Conservation (phyloP, 2,329 filamentous ascomycete species). For the Colletotrichum trifolii region DNA sequence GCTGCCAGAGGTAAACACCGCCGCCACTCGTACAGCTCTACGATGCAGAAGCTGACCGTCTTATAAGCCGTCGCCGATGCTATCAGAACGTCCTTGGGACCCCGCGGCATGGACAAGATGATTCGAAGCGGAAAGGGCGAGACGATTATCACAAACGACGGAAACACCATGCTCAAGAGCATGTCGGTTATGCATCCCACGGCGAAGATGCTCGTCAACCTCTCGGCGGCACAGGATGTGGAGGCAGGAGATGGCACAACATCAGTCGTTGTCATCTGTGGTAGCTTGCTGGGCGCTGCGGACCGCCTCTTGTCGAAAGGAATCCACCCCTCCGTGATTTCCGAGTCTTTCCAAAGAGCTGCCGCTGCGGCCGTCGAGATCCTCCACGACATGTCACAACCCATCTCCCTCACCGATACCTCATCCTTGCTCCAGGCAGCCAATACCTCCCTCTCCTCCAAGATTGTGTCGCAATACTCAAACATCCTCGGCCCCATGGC, state of each 20-base stretch:
- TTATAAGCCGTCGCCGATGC: slow-evolving; percentile 90
- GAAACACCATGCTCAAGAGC: slow-evolving; percentile 98
- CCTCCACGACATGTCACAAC: slow-evolving; percentile 94
- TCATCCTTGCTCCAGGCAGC: slow-evolving; percentile 93
- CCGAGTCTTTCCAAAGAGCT: slow-evolving; percentile 96
- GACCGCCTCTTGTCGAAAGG: slow-evolving; percentile 91
- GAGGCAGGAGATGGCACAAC: slow-evolving; percentile 99
- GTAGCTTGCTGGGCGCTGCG: slow-evolving; percentile 91
- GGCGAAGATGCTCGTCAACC: slow-evolving; percentile 98
- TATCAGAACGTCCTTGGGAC: slow-evolving; percentile 94
- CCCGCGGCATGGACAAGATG: slow-evolving; percentile 99
- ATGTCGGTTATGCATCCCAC: slow-evolving; percentile 99
- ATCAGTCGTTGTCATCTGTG: slow-evolving; percentile 97
- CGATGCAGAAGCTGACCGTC: slow-evolving; percentile 37
- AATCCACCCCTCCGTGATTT: slow-evolving; percentile 97
- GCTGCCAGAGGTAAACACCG: slow-evolving; percentile 83
- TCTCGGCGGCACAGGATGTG: slow-evolving; percentile 96
- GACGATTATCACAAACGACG: slow-evolving; percentile 99
- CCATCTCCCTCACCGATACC: slow-evolving; percentile 88
- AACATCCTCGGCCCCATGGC: slow-evolving; percentile 97
- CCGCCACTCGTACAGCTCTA: slow-evolving; percentile 1
- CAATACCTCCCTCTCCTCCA: slow-evolving; percentile 96
- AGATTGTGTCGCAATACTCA: slow-evolving; percentile 98
- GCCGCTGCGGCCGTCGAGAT: slow-evolving; percentile 89
- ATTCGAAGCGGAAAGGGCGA: slow-evolving; percentile 97